Conservation (phyloP, 1,139 yeast species). For the Hemisphaericaspora xylanilytica region DNA sequence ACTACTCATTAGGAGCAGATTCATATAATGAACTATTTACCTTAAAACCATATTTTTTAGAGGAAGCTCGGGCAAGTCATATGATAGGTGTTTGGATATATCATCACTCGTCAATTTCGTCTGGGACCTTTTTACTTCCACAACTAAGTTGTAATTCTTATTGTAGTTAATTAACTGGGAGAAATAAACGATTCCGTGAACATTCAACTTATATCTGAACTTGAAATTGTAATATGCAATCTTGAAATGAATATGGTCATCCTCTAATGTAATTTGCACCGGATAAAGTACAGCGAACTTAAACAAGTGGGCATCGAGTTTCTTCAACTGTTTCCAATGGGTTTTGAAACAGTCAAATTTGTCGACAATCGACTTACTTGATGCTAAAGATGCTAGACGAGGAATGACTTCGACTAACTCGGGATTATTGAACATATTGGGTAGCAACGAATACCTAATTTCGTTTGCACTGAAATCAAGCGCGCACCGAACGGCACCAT, state of each 20-base stretch:
- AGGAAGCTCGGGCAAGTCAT: background rate
- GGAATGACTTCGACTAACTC: background rate
- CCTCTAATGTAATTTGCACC: slow-evolving; percentile 12
- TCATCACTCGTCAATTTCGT: background rate
- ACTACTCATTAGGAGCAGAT: slow-evolving; percentile 39
- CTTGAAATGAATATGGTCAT: slow-evolving; percentile 10
- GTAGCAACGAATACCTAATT: slow-evolving; percentile 3
- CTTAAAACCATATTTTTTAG: background rate
- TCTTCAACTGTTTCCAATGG: slow-evolving; percentile 21
- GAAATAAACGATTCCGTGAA: slow-evolving; percentile 2
- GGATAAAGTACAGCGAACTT: slow-evolving; percentile 23
- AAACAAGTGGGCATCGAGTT: slow-evolving; percentile 29
- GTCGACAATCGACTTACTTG: slow-evolving; percentile 8
- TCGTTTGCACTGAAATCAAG: slow-evolving; percentile 15
- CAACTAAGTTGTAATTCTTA: background rate
- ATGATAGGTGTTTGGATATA: background rate
- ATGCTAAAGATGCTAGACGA: background rate
- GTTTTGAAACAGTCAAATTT: slow-evolving; percentile 17
- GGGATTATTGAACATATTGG: background rate
- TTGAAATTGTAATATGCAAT: slow-evolving; percentile 15
- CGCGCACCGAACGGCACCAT: slow-evolving; percentile 15
- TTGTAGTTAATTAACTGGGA: slow-evolving; percentile 4
- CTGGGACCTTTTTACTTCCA: background rate
- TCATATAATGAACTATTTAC: slow-evolving; percentile 1
- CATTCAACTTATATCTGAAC: slow-evolving; percentile 12